phyloP scores from a whole-genome alignment of 2,329 filamentous ascomycete species.

The Neobulgaria alba region DNA sequence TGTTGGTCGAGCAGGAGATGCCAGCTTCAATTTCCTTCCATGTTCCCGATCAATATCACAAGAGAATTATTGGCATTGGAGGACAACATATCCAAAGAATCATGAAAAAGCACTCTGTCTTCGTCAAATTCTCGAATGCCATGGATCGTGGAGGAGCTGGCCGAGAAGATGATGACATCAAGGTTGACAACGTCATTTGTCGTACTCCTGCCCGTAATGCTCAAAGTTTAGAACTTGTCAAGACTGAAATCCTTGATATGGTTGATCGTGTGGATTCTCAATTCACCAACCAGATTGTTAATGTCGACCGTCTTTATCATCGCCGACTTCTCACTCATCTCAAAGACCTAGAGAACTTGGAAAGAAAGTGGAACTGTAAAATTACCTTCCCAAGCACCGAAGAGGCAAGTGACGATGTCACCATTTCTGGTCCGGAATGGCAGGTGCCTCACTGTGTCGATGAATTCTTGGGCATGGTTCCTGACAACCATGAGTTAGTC shows the following conservation, averaged over 20 bases:
- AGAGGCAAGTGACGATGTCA: slow-evolving; percentile 91
- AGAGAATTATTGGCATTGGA: slow-evolving; percentile 97
- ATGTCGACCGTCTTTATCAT: slow-evolving; percentile 91
- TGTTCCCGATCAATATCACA: slow-evolving; percentile 97
- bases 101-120: slow-evolving; percentile 99
- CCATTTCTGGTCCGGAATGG: slow-evolving; percentile 93
- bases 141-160: slow-evolving; percentile 91
- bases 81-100: slow-evolving; percentile 98
- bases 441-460: slow-evolving; percentile 96
- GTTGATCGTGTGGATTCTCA: slow-evolving; percentile 83
- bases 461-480: slow-evolving; percentile 94
- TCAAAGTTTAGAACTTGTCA: slow-evolving; percentile 91
- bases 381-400: slow-evolving; percentile 97
- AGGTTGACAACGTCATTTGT: slow-evolving; percentile 98
- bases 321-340: slow-evolving; percentile 86
- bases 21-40: slow-evolving; percentile 98
- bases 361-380: slow-evolving; percentile 99
- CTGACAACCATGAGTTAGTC: slow-evolving; percentile 86
- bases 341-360: slow-evolving; percentile 82
- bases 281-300: slow-evolving; percentile 88
- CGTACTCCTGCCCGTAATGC: slow-evolving; percentile 94
- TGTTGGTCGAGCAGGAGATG: slow-evolving; percentile 97
- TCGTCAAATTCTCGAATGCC: slow-evolving; percentile 98
- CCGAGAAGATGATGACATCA: slow-evolving; percentile 95
- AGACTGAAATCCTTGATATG: slow-evolving; percentile 99